phyloP scores from a whole-genome alignment of 352 stramenopile species.

The Globisporangium mamillatum region DNA sequence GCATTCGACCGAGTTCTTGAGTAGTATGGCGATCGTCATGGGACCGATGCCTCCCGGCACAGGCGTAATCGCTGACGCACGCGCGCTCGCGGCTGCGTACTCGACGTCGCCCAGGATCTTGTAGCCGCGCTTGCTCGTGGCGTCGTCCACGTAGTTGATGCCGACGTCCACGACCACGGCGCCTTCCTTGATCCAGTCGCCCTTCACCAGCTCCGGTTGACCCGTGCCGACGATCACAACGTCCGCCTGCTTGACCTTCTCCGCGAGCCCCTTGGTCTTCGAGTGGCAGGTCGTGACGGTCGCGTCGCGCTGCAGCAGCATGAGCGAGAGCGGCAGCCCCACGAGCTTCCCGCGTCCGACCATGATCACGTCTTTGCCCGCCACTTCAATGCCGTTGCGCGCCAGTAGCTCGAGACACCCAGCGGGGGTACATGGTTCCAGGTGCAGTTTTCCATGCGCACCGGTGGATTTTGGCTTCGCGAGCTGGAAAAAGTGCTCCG shows the following conservation, averaged over 20 bases:
- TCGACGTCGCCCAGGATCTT: constrained; percentile 97
- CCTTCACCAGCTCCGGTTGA: constrained; percentile 92
- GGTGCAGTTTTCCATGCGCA: constrained; percentile 45
- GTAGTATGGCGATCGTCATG: constrained; percentile 97
- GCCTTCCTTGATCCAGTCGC: constrained; percentile 96
- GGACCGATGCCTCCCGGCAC: constrained; percentile 97
- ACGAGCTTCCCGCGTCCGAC: constrained; percentile 97
- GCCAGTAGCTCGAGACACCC: constrained; percentile 65
- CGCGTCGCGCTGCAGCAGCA: constrained; percentile 94
- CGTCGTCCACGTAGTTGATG: constrained; percentile 96
- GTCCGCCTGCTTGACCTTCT: constrained; percentile 85
- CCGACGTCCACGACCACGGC: constrained; percentile 98
- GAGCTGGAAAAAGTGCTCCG: constrained; percentile 94
- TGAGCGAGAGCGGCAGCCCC: constrained; percentile 93
- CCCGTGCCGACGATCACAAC: constrained; percentile 97
- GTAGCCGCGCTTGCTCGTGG: constrained; percentile 75
- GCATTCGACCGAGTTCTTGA: constrained; percentile 79
- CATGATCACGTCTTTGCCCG: constrained; percentile 95
- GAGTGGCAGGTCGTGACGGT: constrained; percentile 98
- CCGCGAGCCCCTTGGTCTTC: constrained; percentile 70
- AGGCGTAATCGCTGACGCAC: constrained; percentile 95
- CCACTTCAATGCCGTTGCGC: constrained; percentile 84
- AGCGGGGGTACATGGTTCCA: constrained; percentile 91
- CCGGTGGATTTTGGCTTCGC: constrained; percentile 27
- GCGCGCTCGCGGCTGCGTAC: constrained; percentile 83